phyloP scores from a whole-genome alignment of 139 green algal species.

The Micromonas pusilla region DNA sequence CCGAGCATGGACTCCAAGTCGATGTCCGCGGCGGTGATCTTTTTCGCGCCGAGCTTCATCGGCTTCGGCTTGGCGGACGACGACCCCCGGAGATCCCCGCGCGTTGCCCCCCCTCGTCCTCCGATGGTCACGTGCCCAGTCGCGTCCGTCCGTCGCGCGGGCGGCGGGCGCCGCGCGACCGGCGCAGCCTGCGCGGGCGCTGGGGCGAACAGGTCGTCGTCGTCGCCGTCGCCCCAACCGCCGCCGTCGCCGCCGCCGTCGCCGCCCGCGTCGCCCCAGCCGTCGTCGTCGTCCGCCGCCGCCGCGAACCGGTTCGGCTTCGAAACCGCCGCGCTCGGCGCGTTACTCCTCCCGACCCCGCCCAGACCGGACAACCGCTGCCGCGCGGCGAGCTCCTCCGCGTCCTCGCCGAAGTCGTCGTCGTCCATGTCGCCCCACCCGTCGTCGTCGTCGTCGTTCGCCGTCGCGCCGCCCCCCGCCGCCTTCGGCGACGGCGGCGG shows the following conservation, averaged over 20 bases:
- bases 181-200: too few species aligned
- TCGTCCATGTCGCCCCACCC: conserved; percentile 39
- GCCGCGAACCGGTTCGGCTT: not conserved
- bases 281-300: conserved; percentile 1
- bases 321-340: not conserved
- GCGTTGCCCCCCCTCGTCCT: not conserved
- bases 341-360: too few species aligned
- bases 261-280: conserved; percentile 23
- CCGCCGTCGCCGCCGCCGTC: conserved; percentile 11
- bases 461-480: not conserved
- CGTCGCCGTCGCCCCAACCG: conserved; percentile 5
- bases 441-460: conserved; percentile 37
- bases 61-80: conserved; percentile 3
- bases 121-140: conserved; percentile 12
- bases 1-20: conserved; percentile 14
- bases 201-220: not conserved
- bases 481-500: not conserved
- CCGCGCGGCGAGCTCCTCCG: not conserved
- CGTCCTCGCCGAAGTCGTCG: not conserved
- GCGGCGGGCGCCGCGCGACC: not conserved
- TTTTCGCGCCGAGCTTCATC: conserved; percentile 38
- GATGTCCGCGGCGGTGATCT: conserved; percentile 4
- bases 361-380: too few species aligned
- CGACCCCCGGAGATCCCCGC: not conserved
- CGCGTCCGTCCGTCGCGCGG: not conserved